Base-by-base conservation (phyloP, 805 yeast species). In the Ascoidea rubescens region DNA sequence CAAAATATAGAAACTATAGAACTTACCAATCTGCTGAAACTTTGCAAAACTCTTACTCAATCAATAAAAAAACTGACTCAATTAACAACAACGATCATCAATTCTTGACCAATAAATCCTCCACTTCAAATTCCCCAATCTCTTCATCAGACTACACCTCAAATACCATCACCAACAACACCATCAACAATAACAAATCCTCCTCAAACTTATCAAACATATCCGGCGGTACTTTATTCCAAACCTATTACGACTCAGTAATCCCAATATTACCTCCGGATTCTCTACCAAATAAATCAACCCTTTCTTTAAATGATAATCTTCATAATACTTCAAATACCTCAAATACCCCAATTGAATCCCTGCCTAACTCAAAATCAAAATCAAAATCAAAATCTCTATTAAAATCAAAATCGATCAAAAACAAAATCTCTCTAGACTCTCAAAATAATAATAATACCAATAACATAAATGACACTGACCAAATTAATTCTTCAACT, bases 191-290 rank as follows among this genome's bases (percentile, higher is more conserved):
- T 37, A 50, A 53, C 4, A 56, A 55, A 46, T 50, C 52, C 28
- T 48, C 43, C 14, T 37, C 43, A 37, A 37, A 37, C 14, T 37
- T 37, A 37, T 37, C 43, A 37, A 37, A 8, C 8, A 37, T 14
- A 10, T 37, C 43, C 2, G 48, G 52, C 4, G 56, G 54, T 42
- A 49, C 52, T 31, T 45, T 55, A 3, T 47, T 55, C 5, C 58
- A 55, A 37, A 47, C 54, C 21, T 55, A 55, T 43, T 55, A 54
- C 37, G 58, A 55, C 21, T 52, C 53, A 16, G 51, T 55, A 14
- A 52, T 55, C 30, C 58, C 58, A 12, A 48, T 55, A 46, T 48
- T 51, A n/a, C 50, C 52, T 21, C 28, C 51, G 3, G 49, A 48
- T 10, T 21, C 49, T 8, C 12, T 48, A 17, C 7, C 44, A 14